phyloP scores from a whole-genome alignment of 768 basidiomycete genomes.

The Pulveroboletus ravenelii region DNA sequence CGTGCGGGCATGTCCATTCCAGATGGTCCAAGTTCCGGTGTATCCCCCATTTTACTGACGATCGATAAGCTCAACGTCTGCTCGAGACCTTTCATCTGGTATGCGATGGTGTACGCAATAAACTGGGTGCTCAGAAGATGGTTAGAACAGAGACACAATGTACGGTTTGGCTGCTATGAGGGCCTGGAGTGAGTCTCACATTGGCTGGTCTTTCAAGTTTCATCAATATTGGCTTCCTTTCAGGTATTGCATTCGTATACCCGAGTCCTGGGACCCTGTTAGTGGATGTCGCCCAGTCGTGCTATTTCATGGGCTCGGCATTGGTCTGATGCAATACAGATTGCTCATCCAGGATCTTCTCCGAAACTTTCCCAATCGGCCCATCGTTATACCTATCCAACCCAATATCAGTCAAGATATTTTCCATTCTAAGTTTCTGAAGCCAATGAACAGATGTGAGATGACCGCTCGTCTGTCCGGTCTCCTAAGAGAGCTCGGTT shows the following conservation, averaged over 20 bases:
- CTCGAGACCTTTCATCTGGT: constrained; percentile 67
- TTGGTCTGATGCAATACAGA: constrained; percentile 72
- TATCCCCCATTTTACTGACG: constrained; percentile 62
- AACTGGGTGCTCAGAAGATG: constrained; percentile 47
- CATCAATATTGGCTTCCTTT: background rate
- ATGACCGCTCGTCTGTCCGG: constrained; percentile 52
- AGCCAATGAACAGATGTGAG: constrained; percentile 62
- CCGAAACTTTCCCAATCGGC: constrained; percentile 54
- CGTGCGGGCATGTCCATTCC: constrained; percentile 64
- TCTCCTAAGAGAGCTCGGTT: constrained; percentile 59
- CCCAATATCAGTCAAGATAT: constrained; percentile 85
- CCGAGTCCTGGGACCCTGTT: constrained; percentile 56
- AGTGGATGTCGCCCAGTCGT: constrained; percentile 66
- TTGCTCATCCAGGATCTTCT: constrained; percentile 57
- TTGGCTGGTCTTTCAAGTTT: background rate
- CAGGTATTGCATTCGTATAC: constrained; percentile 74
- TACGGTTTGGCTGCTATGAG: constrained; percentile 45
- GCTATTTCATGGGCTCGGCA: constrained; percentile 85
- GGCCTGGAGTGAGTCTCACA: constrained; percentile 59
- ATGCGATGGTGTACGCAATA: constrained; percentile 43
- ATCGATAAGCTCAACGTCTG: constrained; percentile 70
- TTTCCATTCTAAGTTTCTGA: constrained; percentile 69
- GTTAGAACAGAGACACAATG: constrained; percentile 40
- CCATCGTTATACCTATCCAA: constrained; percentile 73
- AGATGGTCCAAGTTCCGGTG: constrained; percentile 50